Evolutionary conservation across 2,329 filamentous ascomycete genomes (phyloP).

Genomic region (Emericellopsis atlantica): DNA sequence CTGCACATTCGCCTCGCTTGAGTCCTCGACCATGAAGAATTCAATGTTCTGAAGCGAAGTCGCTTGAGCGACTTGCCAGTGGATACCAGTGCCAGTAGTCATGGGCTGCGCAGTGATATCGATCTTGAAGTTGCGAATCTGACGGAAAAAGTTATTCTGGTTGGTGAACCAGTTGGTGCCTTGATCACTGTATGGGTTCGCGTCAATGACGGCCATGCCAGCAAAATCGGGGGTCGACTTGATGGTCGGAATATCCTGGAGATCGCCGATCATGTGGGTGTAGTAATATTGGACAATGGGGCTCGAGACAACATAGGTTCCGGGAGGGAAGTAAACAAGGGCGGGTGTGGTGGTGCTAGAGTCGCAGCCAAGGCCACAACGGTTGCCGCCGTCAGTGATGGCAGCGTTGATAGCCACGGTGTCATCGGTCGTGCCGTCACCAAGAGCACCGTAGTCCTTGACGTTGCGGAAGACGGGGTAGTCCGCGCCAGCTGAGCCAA

Average conservation of each 20-base stretch:
- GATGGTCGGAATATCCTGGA: slow-evolving; percentile 56
- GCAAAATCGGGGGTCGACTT: slow-evolving; percentile 60
- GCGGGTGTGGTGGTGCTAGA: slow-evolving; percentile 75
- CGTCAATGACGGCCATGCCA: slow-evolving; percentile 82
- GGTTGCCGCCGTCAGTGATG: slow-evolving; percentile 63
- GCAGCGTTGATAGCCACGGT: slow-evolving; percentile 80
- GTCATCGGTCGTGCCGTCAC: slow-evolving; percentile 63
- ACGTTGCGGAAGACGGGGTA: slow-evolving; percentile 73
- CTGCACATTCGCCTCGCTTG: slow-evolving; percentile 51
- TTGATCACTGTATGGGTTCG: slow-evolving; percentile 64
- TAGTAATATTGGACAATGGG: slow-evolving; percentile 84
- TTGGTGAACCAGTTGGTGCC: slow-evolving; percentile 62
- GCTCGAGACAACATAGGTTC: slow-evolving; percentile 69
- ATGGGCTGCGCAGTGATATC: slow-evolving; percentile 56
- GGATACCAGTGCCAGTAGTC: slow-evolving; percentile 55
- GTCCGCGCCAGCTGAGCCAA: slow-evolving; percentile 25
- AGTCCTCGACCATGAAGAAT: slow-evolving; percentile 65
- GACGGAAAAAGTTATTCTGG: slow-evolving; percentile 75
- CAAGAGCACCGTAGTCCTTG: slow-evolving; percentile 60
- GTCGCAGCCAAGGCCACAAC: slow-evolving; percentile 73
- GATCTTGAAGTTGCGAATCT: slow-evolving; percentile 71
- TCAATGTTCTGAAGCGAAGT: slow-evolving; percentile 70
- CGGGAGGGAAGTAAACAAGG: slow-evolving; percentile 82
- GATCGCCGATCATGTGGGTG: slow-evolving; percentile 83
- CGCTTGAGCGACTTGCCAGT: slow-evolving; percentile 79